Conservation (phyloP, 208 protist genomes). For the Lotmaria passim region DNA sequence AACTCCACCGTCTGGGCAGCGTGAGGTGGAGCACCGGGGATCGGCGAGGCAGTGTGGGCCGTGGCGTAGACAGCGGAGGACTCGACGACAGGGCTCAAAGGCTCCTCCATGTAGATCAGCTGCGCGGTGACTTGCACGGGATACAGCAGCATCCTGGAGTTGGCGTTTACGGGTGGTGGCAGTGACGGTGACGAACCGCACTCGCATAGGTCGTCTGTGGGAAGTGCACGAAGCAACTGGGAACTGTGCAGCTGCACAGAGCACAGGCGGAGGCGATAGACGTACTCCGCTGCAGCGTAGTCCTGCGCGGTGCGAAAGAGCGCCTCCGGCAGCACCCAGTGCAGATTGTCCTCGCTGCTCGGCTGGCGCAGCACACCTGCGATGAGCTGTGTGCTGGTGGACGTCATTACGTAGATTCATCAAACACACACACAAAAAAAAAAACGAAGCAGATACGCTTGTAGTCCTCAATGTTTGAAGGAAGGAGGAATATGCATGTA, state of each 20-base stretch:
- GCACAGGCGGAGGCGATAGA: conserved; percentile 32
- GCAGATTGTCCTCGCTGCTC: conserved; percentile 15
- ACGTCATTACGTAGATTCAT: conserved; percentile 20
- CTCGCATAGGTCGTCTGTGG: no score
- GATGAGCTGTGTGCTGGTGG: conserved; percentile 30
- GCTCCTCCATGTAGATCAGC: conserved; percentile 58
- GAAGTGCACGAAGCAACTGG: neutral
- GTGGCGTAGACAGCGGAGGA: conserved; percentile 41
- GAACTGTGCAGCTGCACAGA: conserved; percentile 17
- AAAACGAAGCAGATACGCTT: no score
- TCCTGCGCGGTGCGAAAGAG: conserved; percentile 36
- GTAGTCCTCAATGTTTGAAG: no score
- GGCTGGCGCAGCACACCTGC: conserved; percentile 19
- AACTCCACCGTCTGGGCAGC: neutral
- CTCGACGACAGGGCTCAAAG: conserved; percentile 62
- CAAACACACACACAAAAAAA: conserved; percentile 2
- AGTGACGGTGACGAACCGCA: no score
- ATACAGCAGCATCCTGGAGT: conserved; percentile 14
- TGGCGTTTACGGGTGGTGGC: neutral
- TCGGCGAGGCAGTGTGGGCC: neutral
- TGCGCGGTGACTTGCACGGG: conserved; percentile 52
- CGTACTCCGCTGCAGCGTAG: conserved; percentile 33
- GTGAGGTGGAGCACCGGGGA: neutral
- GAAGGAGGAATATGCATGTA: no score
- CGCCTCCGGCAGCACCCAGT: conserved; percentile 19